Evolutionary conservation across 2,329 filamentous ascomycete species (phyloP).

Genomic region (Cercospora berteroae): DNA sequence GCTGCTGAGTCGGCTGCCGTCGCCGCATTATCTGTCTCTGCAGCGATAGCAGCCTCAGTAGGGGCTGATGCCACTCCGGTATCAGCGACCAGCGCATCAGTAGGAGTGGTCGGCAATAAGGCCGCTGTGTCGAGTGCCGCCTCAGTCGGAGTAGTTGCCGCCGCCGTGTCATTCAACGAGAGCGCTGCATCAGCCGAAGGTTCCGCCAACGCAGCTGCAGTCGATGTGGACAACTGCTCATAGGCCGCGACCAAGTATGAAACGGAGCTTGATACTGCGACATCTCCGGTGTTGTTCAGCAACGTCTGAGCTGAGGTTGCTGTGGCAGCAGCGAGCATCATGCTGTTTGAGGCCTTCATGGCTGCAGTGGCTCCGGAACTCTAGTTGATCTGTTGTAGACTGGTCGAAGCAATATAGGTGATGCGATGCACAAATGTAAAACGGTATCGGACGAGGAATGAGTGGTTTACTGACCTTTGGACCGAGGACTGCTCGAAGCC

Average conservation of each 20-base stretch:
- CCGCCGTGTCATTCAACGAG: background rate
- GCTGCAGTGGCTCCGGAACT: background rate
- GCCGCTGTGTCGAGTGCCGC: background rate
- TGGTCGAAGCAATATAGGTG: conserved; percentile 1
- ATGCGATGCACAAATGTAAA: background rate
- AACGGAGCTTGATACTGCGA: conserved; percentile 1
- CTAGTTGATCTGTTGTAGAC: background rate
- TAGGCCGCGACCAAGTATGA: conserved; percentile 6
- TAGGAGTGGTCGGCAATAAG: background rate
- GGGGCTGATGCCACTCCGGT: background rate
- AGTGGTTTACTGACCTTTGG: conserved; percentile 3
- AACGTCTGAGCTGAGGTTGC: conserved; percentile 5
- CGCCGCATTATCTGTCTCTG: background rate
- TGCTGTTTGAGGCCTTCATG: conserved; percentile 9
- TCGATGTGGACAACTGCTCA: background rate
- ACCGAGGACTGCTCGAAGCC: background rate
- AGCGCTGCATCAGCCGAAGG: background rate
- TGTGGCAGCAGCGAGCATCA: conserved; percentile 5
- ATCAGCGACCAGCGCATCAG: background rate
- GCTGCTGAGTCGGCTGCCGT: background rate
- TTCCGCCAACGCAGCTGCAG: background rate
- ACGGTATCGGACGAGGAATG: background rate
- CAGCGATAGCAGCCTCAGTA: background rate
- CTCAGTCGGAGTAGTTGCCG: background rate
- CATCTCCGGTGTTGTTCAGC: background rate